Evolutionary conservation across 805 yeast genomes (phyloP), one percentile per base, ranked within the genome.

Genomic region (Wickerhamiella dianesei): DNA sequence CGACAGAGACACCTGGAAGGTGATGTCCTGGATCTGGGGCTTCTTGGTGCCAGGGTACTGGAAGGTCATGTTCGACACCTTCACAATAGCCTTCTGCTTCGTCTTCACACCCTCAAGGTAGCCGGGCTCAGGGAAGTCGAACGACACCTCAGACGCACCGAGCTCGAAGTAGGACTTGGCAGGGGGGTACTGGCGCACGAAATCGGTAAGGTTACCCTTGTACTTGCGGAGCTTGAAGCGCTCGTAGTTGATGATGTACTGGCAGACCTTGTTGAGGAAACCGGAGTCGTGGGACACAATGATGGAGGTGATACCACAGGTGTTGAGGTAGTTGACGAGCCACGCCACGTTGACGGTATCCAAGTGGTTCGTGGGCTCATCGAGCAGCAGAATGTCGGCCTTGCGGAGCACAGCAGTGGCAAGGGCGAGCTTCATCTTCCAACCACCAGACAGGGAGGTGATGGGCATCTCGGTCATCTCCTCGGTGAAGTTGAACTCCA

Each of bases 21-120:
- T 80, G 61, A 92, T 80, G 73, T 84, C 87, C 50, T 67, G 53
- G 62, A 92, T 76, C 78, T 92, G 98, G 64, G 98, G 98, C 75
- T 84, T 87, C 60, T 82, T 51, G 59, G 98, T 89, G 79, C 98
- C 98, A 71, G 95, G 95, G 77, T 92, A 92, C 80, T 89, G 97
- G 96, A 92, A 92, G 62, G 94, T 68, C 95, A 92, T 88, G 78
- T 84, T 78, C 55, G 85, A 74, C 59, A 92, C 97, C 80, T 92
- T 92, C 66, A 92, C 97, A 72, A 92, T 92, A 68, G 98, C 98
- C 78, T 89, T 89, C 76, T 89, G 97, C 79, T 92, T 92, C 68
- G 98, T 92, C 87, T 92, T 92, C 65, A 92, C 98, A 85, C 98
- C 98, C 79, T 92, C 97, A 67, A 92, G 80, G 94, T 82, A 89